Evolutionary conservation across 163 green algal genomes (phyloP), one percentile per base, ranked within the genome.

Genomic region (Chlorella variabilis): DNA sequence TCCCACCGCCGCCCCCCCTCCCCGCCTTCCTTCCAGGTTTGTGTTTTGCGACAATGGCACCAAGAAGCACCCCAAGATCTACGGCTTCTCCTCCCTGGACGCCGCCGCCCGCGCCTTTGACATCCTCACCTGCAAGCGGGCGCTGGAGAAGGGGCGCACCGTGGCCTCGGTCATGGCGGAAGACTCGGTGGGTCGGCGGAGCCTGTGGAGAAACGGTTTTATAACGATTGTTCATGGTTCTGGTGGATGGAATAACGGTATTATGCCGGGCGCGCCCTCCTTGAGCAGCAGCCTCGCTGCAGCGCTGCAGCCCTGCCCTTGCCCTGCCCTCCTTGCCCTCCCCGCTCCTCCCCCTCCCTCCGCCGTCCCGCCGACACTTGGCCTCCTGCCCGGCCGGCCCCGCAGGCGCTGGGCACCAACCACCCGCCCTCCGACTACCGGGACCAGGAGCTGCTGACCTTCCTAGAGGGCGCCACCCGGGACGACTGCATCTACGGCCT

Each of bases 41-140:
- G 87, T 81, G 48, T 90, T 86, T 31, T 88, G 59, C 51, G 71
- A 89, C 81, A 66, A 69, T 36, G 81, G 84, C 31, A 83, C 78
- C 18, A 88, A 90, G 65, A 88, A 89, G 84, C 84, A 89, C 61
- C 84, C 84, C 18, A 89, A 89, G 81, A 82, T 89, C 25, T 89
- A 89, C 29, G 84, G 84, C 1, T 89, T 89, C 42, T 17, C 45
- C 25, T 62, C 59, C 6, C 42, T 82, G 20, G 73, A 75, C 11
- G 73, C 78, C 5, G 84, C 84, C 0, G 78, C 84, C 6, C 63
- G 75, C 38, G 78, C 84, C 4, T 89, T 89, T 69, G 84, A 89
- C 74, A 48, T 89, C n/a, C 79, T 89, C 2, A 86, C 82, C 23
- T 83, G 73, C 49, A 83, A 83, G 66, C 66, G 84, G 6, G 59